These are phyloP conservation scores for Trichoderma hamatum DNA, from an alignment of 2,329 filamentous ascomycete species.

Conservation along the genomic window DNA sequence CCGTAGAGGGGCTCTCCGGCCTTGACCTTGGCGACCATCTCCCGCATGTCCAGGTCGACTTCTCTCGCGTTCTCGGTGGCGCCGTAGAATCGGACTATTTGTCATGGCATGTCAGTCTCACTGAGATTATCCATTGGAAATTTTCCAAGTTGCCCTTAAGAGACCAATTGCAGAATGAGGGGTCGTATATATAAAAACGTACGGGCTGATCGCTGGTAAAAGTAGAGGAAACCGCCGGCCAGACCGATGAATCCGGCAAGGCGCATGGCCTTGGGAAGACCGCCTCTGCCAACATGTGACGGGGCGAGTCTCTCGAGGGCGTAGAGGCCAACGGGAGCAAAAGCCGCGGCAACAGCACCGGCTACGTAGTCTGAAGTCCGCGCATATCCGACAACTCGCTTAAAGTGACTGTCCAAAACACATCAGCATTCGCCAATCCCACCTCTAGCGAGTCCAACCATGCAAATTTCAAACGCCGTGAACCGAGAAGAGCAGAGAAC, in stretches of 20 bases:
- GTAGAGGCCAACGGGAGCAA: constrained; percentile 73
- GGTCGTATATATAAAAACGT: constrained; percentile 44
- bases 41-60: constrained; percentile 92
- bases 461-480: background rate
- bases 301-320: constrained; percentile 84
- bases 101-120: background rate
- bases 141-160: background rate
- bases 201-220: constrained; percentile 84
- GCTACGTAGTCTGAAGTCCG: constrained; percentile 79
- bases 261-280: constrained; percentile 82
- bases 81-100: constrained; percentile 88
- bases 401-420: constrained; percentile 71
- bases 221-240: constrained; percentile 78
- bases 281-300: constrained; percentile 79
- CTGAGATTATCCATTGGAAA: background rate
- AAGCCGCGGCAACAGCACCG: constrained; percentile 68
- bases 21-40: constrained; percentile 98
- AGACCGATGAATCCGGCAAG: constrained; percentile 72
- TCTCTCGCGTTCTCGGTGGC: constrained; percentile 91
- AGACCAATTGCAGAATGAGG: background rate
- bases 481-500: constrained; percentile 29
- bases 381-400: constrained; percentile 85
- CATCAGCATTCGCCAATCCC: constrained; percentile 33
- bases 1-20: constrained; percentile 88
- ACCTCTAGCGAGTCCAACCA: background rate